Evolutionary conservation across 2,329 filamentous ascomycete species (phyloP).

Genomic region (Clonostachys solani): DNA sequence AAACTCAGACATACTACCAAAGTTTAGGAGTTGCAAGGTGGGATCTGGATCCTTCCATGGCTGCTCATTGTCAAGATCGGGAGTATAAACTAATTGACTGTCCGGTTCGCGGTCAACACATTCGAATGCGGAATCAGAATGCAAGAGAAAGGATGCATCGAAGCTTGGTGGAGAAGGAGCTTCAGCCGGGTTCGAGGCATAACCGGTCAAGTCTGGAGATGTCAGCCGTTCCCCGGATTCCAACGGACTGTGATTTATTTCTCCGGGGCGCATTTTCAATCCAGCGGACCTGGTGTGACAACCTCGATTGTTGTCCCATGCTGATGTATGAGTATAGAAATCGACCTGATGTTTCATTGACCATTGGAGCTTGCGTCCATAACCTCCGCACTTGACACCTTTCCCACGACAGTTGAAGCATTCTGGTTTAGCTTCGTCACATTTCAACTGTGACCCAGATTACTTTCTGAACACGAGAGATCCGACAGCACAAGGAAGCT

Average conservation of each 20-base stretch:
- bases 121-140: too few relatives aligned
- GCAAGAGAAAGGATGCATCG: too few relatives aligned
- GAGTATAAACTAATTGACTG: too few relatives aligned
- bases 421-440: conserved; percentile 19
- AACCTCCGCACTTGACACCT: conserved; percentile 18
- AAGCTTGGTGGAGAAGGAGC: background rate
- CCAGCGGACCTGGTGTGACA: background rate
- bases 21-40: background rate
- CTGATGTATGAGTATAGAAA: background rate
- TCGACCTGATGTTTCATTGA: conserved; percentile 31
- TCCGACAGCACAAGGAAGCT: background rate
- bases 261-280: too few relatives aligned
- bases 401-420: conserved; percentile 17
- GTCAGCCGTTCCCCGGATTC: too few relatives aligned
- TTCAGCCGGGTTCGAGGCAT: background rate
- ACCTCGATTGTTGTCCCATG: conserved; percentile 4
- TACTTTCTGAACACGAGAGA: background rate
- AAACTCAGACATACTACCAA: background rate
- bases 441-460: conserved; percentile 15
- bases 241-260: too few relatives aligned
- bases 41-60: too few relatives aligned
- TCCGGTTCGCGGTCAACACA: too few relatives aligned
- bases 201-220: background rate
- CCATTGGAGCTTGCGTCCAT: conserved; percentile 27
- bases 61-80: too few relatives aligned